Evolutionary conservation across 768 basidiomycete genomes (phyloP).

Genomic region (Boletus subcaerulescens): DNA sequence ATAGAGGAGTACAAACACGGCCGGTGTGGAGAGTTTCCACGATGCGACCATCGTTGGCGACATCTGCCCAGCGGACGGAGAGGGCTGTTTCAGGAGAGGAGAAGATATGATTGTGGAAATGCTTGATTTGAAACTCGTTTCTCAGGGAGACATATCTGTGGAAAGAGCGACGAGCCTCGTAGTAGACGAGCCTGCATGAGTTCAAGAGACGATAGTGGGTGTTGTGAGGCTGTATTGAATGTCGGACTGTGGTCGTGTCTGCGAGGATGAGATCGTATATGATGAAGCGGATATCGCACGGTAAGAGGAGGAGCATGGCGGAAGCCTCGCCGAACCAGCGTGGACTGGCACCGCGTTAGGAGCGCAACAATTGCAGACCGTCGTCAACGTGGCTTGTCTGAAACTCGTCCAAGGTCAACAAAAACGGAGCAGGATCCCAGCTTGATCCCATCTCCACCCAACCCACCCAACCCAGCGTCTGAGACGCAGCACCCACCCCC

Average conservation of each 20-base stretch:
- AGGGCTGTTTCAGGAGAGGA: conserved; percentile 18
- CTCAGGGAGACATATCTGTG: conserved; percentile 36
- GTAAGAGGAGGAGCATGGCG: conserved; percentile 23
- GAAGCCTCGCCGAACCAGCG: conserved; percentile 28
- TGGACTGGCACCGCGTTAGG: conserved; percentile 29
- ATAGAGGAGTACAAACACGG: conserved; percentile 19
- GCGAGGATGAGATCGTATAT: conserved; percentile 33
- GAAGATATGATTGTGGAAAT: conserved; percentile 20
- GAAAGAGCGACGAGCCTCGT: conserved; percentile 31
- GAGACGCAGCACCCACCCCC: conserved; percentile 25
- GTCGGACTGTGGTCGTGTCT: conserved; percentile 14
- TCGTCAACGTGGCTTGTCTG: conserved; percentile 27
- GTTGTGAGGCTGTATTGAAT: conserved; percentile 31
- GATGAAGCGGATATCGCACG: conserved; percentile 34
- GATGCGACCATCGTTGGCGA: conserved; percentile 40
- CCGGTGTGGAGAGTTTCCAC: conserved; percentile 15
- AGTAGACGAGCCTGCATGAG: conserved; percentile 29
- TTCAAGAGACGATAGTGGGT: conserved; percentile 33
- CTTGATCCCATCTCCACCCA: conserved; percentile 11
- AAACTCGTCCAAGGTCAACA: conserved; percentile 32
- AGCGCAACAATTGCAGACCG: conserved; percentile 25
- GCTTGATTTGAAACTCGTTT: conserved; percentile 37
- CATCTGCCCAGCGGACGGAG: conserved; percentile 35
- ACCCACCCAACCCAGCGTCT: conserved; percentile 28
- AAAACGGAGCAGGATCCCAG: conserved; percentile 22